Conservation (phyloP, 2,329 filamentous ascomycete species). For the Aspergillus glaucus region DNA sequence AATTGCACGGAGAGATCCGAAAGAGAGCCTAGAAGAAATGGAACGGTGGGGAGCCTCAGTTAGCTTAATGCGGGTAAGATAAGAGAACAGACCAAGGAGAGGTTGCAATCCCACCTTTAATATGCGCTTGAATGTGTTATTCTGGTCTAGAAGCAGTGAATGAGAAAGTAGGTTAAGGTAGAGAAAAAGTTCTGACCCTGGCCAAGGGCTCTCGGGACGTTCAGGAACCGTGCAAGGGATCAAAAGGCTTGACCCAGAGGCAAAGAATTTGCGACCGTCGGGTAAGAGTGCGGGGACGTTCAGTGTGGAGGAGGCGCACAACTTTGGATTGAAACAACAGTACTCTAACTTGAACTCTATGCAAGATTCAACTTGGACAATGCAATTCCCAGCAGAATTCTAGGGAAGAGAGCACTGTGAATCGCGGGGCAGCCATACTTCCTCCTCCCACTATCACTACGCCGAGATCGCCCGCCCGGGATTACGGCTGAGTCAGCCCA, state of each 20-base stretch:
- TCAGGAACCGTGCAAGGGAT: background rate
- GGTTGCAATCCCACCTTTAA: background rate
- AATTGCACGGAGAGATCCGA: constrained; percentile 5
- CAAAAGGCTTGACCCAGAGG: background rate
- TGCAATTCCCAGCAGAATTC: background rate
- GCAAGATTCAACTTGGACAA: background rate
- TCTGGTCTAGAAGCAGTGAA: background rate
- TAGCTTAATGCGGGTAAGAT: constrained; percentile 10
- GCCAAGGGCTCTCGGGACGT: constrained; percentile 5
- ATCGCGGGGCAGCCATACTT: background rate
- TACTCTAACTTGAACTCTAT: background rate
- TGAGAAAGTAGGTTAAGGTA: background rate
- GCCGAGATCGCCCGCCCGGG: background rate
- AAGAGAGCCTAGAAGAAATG: constrained; percentile 4
- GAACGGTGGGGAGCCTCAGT: constrained; percentile 7
- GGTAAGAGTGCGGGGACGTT: constrained; percentile 5
- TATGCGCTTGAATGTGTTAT: background rate
- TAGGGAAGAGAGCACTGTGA: background rate
- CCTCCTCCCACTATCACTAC: background rate
- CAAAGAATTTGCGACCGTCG: constrained; percentile 14
- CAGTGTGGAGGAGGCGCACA: background rate
- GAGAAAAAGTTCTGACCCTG: background rate
- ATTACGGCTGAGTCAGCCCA: background rate
- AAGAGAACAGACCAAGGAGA: constrained; percentile 2
- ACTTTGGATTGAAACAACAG: background rate